These are phyloP conservation scores for Kockiozyma suomiensis DNA, from an alignment of 805 yeast genomes.

Conservation along the genomic window DNA sequence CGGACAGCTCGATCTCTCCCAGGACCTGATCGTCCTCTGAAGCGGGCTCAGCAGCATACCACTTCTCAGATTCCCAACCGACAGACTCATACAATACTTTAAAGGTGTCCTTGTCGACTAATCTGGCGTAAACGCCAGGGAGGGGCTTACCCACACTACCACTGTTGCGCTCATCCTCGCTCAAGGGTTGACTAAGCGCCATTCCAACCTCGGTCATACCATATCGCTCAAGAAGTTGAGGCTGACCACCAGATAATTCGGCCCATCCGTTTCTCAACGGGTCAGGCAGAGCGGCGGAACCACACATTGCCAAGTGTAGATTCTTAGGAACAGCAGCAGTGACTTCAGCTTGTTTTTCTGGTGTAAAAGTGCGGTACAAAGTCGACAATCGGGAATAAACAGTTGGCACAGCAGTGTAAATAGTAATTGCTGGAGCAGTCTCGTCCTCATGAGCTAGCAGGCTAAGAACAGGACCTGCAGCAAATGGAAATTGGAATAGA, in stretches of 20 bases:
- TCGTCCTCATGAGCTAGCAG: conserved; percentile 35
- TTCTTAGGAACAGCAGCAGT: conserved; percentile 30
- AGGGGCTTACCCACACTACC: conserved; percentile 43
- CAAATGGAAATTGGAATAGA: conserved; percentile 41
- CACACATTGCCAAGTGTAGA: conserved; percentile 42
- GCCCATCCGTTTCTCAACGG: conserved; percentile 42
- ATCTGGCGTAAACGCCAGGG: conserved; percentile 40
- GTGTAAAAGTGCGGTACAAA: conserved; percentile 28
- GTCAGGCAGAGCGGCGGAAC: conserved; percentile 43
- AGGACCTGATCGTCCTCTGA: conserved; percentile 31
- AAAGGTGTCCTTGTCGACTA: conserved; percentile 38
- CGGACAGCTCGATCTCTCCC: conserved; percentile 59
- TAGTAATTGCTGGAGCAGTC: conserved; percentile 37
- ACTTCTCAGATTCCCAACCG: conserved; percentile 33
- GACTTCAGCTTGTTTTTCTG: conserved; percentile 25
- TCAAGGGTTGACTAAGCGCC: conserved; percentile 41
- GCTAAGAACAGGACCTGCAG: conserved; percentile 35
- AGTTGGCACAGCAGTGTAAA: conserved; percentile 45
- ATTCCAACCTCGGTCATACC: conserved; percentile 47
- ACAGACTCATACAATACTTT: conserved; percentile 31
- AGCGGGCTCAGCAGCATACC: conserved; percentile 27
- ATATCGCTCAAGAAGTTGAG: conserved; percentile 42
- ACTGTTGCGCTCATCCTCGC: conserved; percentile 32
- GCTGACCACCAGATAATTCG: conserved; percentile 37
- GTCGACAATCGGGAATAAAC: conserved; percentile 39